These are phyloP conservation scores for Turnera subulata DNA, from an alignment of 345 rosid species.

Conservation along the genomic window DNA sequence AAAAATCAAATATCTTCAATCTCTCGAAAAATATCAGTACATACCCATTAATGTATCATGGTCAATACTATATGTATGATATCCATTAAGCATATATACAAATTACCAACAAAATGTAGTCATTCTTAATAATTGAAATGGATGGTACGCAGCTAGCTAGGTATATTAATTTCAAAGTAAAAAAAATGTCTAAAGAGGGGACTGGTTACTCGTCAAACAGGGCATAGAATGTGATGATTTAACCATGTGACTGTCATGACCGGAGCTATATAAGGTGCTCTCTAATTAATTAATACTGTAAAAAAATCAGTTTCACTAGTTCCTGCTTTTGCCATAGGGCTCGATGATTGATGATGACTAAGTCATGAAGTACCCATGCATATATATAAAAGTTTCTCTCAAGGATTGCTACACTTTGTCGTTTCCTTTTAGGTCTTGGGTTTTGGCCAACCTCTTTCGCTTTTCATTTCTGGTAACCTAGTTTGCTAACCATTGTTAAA, in stretches of 20 bases:
- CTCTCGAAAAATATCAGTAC: no score
- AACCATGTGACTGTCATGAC: background rate
- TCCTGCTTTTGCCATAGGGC: background rate
- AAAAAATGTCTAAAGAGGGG: background rate
- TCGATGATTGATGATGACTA: background rate
- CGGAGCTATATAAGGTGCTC: background rate
- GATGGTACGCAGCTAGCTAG: no score
- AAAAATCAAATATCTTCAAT: no score
- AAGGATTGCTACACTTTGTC: constrained; percentile 37
- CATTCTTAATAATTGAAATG: no score
- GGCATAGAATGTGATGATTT: background rate
- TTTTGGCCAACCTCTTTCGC: constrained; percentile 6
- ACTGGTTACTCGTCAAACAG: background rate
- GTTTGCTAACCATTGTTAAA: constrained; percentile 12
- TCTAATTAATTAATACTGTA: background rate
- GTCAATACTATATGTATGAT: no score
- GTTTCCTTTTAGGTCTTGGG: constrained; percentile 24
- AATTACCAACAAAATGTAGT: no score
- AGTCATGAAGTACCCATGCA: background rate
- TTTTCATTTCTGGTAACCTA: constrained; percentile 4
- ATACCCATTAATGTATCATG: no score
- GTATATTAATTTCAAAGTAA: no score
- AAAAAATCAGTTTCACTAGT: background rate
- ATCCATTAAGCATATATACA: no score
- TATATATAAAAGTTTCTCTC: background rate